Evolutionary conservation across 306 rosid species (phyloP).

Genomic region (Mimosa bimucronata): DNA sequence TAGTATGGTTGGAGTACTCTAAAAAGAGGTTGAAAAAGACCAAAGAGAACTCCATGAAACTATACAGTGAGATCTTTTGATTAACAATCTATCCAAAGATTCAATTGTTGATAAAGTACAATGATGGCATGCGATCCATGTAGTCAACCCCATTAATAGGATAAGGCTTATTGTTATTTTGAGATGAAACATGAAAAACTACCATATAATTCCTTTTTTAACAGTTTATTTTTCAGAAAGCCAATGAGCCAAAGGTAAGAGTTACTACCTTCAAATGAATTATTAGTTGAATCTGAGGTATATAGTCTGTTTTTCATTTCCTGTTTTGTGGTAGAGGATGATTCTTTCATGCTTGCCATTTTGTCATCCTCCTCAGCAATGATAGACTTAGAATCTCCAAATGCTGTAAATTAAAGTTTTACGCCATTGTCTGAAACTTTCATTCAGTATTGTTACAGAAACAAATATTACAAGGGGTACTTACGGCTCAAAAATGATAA

Average conservation of each 20-base stretch:
- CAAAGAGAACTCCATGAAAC: no score
- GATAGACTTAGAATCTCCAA: conserved; percentile 49
- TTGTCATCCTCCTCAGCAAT: conserved; percentile 45
- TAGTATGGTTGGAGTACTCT: no score
- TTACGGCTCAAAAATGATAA: conserved; percentile 70
- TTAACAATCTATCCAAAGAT: no score
- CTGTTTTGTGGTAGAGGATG: conserved; percentile 23
- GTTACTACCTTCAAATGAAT: not conserved
- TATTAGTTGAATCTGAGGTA: not conserved
- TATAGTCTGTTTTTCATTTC: not conserved
- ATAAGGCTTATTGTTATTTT: not conserved
- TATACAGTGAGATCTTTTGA: no score
- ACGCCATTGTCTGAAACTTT: not conserved
- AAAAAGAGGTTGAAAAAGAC: no score
- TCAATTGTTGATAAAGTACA: no score
- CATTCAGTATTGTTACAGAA: not conserved
- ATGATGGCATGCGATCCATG: no score
- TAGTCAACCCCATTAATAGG: no score
- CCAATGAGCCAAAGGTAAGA: not conserved
- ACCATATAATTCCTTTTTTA: not conserved
- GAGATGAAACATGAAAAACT: not conserved
- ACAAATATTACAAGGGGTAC: conserved; percentile 30
- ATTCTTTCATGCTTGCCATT: conserved; percentile 17
- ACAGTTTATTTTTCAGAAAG: not conserved
- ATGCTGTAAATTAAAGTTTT: conserved; percentile 50